These are phyloP conservation scores for Neofusicoccum parvum DNA, from an alignment of 2,329 filamentous ascomycete species.

Conservation along the genomic window DNA sequence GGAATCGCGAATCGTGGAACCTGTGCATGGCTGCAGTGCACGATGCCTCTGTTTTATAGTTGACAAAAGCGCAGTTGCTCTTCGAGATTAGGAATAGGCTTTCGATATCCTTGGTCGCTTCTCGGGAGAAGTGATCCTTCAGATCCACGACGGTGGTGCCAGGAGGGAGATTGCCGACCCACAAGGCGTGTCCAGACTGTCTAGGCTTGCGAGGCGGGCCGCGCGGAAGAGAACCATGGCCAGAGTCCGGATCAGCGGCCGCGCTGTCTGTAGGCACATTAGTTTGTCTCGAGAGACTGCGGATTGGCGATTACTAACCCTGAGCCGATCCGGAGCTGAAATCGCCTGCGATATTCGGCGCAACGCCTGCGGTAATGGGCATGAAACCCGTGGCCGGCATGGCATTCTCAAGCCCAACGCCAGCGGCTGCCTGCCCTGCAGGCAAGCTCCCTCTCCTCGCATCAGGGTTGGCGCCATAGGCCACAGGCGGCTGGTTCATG, in stretches of 20 bases:
- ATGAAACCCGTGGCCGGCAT: neutral
- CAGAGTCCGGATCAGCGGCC: slow-evolving; percentile 10
- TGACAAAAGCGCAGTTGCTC: slow-evolving; percentile 96
- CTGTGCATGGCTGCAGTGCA: slow-evolving; percentile 77
- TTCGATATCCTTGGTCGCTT: slow-evolving; percentile 74
- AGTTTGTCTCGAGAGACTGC: neutral
- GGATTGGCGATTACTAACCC: slow-evolving; percentile 27
- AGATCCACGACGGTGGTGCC: slow-evolving; percentile 78
- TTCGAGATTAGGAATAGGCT: slow-evolving; percentile 94
- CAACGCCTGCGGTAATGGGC: neutral
- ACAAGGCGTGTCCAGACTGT: slow-evolving; percentile 82
- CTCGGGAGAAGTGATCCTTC: slow-evolving; percentile 87
- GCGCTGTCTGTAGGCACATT: neutral
- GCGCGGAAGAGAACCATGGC: slow-evolving; percentile 48
- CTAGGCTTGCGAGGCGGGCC: slow-evolving; percentile 69
- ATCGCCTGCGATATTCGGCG: neutral
- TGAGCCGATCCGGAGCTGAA: slow-evolving; percentile 23
- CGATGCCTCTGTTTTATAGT: slow-evolving; percentile 79
- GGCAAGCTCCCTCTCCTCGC: slow-evolving; percentile 34
- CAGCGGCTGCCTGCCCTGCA: slow-evolving; percentile 21
- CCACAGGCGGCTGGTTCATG: slow-evolving; percentile 31
- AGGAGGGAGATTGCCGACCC: slow-evolving; percentile 92
- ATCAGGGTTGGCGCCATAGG: slow-evolving; percentile 32
- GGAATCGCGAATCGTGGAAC: slow-evolving; percentile 88
- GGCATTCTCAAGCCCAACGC: neutral